Evolutionary conservation across 2,329 filamentous ascomycete species (phyloP), one percentile per base, ranked within the genome.

Genomic region (Pleoardoris graminearum): DNA sequence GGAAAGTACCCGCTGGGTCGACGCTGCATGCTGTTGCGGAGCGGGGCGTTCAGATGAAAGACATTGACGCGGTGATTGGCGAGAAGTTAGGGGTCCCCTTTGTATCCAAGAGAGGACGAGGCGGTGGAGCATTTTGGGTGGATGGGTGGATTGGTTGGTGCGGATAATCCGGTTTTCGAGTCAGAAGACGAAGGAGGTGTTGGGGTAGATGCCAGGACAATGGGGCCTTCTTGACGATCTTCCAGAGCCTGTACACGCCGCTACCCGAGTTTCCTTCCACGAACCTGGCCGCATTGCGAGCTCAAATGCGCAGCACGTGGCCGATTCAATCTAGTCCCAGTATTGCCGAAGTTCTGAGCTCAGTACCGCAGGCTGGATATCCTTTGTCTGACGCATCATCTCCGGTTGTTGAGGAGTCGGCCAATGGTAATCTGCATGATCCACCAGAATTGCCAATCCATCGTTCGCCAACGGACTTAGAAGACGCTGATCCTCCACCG

Each of bases 41-140:
- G 17, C 72, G 57, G 0, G 70, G 77, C 35, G 66, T 75, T 32
- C 69, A 61, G 11, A 51, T 72, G 41, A 75, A 72, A 52, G 70
- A 75, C 6, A 70, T 77, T 39, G 67, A 70, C 4, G 57, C 48
- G 5, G 60, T 66, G 3, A 63, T 79, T 17, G 74, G 75, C 14
- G 61, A 71, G 47, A 57, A 62, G 4, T 53, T 76, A n/a, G 59
- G 62, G 4, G 21, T 77, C 7, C 71, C 69, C 1, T 65, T 71
- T 8, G 58, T 56, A 7, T 16, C 64, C 63, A 27, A 21, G 66
- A 0, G 12, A 51, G 3, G 65, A 70, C 3, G 62, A 76, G 48
- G 72, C 66, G 0, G 21, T 37, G 7, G 59, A 52, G 10, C 54
- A 65, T 16, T 64, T 76, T 55, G 67, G 66, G 2, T 71, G 70